phyloP scores from a whole-genome alignment of 352 stramenopile species.

The Globisporangium takayamanum region DNA sequence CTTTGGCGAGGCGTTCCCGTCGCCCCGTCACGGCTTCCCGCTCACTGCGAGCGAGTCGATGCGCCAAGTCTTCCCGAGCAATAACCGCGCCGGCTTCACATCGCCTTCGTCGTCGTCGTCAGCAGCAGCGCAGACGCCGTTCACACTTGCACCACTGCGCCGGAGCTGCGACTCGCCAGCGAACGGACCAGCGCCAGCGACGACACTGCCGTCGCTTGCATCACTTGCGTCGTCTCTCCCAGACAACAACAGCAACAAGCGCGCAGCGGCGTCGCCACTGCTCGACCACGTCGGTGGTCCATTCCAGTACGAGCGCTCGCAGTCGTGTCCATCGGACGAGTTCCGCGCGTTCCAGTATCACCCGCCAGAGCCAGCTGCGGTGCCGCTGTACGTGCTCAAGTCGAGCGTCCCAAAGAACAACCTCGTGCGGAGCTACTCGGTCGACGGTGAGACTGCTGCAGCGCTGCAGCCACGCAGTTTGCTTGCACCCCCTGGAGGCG shows the following conservation, averaged over 20 bases:
- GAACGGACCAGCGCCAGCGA: slow-evolving; percentile 4
- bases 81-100: slow-evolving; percentile 13
- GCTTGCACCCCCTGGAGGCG: slow-evolving; percentile 11
- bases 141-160: slow-evolving; percentile 23
- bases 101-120: slow-evolving; percentile 1
- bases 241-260: neutral
- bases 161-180: slow-evolving; percentile 8
- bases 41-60: slow-evolving; percentile 16
- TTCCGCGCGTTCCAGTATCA: slow-evolving; percentile 2
- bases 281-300: slow-evolving; percentile 47
- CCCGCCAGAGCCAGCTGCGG: slow-evolving; percentile 4
- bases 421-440: slow-evolving; percentile 56
- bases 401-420: slow-evolving; percentile 27
- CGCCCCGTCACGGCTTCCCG: slow-evolving; percentile 12
- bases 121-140: slow-evolving; percentile 11
- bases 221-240: slow-evolving; percentile 21
- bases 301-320: slow-evolving; percentile 53
- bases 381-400: slow-evolving; percentile 16
- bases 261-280: neutral
- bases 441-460: slow-evolving; percentile 32
- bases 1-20: slow-evolving; percentile 18
- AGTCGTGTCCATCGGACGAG: slow-evolving; percentile 69
- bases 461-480: slow-evolving; percentile 18
- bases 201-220: slow-evolving; percentile 16
- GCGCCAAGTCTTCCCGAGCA: slow-evolving; percentile 18